Evolutionary conservation across 352 stramenopile species (phyloP), one percentile per base, ranked within the genome.

Genomic region (Phytophthora pseudosyringae): DNA sequence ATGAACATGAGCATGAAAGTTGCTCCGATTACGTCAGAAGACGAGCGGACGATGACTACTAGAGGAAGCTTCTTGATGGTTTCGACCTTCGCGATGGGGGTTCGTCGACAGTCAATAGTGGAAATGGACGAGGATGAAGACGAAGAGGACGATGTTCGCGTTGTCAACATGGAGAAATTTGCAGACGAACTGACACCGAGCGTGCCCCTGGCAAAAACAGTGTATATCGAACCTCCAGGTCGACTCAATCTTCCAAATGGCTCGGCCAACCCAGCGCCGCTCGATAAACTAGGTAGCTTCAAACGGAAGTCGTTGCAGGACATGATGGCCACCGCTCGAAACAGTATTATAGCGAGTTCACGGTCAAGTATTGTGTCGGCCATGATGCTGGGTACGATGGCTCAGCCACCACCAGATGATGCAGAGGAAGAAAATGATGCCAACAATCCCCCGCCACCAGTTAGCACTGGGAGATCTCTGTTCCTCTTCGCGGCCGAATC

Each of bases 1-100:
- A 82, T 89, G 71, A 69, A 46, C 39, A 85, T 83, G 76, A 64
- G 53, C 8, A 85, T 83, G 73, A 90, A 89, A 59, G 79, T 91
- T 16, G 36, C 50, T 1, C 75, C 69, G 11, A 57, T 67, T 4
- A 55, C 55, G 10, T 64, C 62, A 6, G 61, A 76, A 13, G 66
- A 41, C 15, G 63, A 69, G 25, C 59, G 31, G 10, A 64, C 39
- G 26, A 71, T 65, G 26, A 67, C 67, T 9, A 45, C 29, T 0
- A 40, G 51, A 45, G 47, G 32, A 31, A 73, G 59, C 26, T 71
- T 74, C 18, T 32, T 64, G 15, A 48, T 56, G 26, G 29, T 60
- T 3, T 59, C 61, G 0, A 60, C 48, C 1, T 59, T 71, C 53
- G 4, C 50, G 2, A 35, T 68, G n/a, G 55, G 53, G 15, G 50